These are phyloP conservation scores for Colletotrichum musae DNA, from an alignment of 2,329 filamentous ascomycete genomes.

Conservation along the genomic window DNA sequence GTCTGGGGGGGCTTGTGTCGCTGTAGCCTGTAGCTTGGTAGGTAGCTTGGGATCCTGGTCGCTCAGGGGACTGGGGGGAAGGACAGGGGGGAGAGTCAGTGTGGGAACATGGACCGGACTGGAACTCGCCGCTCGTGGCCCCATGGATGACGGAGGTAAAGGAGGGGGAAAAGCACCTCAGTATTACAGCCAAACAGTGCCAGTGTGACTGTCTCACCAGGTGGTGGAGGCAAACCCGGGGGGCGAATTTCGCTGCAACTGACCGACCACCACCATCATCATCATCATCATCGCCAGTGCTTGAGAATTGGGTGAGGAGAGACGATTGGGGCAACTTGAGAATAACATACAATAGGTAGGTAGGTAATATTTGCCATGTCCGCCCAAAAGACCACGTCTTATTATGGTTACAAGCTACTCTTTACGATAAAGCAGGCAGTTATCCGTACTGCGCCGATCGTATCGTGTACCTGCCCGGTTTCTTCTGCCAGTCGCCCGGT, in stretches of 20 bases:
- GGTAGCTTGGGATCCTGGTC: neutral
- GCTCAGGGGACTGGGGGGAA: neutral
- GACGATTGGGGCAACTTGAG: too few species aligned
- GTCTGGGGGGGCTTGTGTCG: conserved; percentile 19
- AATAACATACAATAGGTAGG: too few species aligned
- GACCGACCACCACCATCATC: neutral
- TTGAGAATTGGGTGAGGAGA: too few species aligned
- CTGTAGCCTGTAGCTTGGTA: neutral
- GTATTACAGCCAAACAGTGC: too few species aligned
- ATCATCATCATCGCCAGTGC: too few species aligned
- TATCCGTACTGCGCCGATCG: neutral
- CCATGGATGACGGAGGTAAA: conserved; percentile 20
- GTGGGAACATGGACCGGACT: conserved; percentile 1
- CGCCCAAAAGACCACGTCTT: too few species aligned
- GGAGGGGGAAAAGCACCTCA: neutral
- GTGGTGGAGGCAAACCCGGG: neutral
- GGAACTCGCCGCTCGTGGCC: neutral
- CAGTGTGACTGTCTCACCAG: too few species aligned
- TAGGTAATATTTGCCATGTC: too few species aligned
- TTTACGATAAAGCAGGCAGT: neutral
- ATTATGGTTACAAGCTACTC: too few species aligned
- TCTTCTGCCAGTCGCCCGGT: neutral
- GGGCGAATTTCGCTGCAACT: neutral
- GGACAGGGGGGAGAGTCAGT: neutral
- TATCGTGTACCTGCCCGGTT: neutral